A percentile compares a stretch with the other conserved stretches of the same genome.
phyloP scores from a whole-genome alignment of 2,329 filamentous ascomycete genomes.

The Talaromyces sp. region DNA sequence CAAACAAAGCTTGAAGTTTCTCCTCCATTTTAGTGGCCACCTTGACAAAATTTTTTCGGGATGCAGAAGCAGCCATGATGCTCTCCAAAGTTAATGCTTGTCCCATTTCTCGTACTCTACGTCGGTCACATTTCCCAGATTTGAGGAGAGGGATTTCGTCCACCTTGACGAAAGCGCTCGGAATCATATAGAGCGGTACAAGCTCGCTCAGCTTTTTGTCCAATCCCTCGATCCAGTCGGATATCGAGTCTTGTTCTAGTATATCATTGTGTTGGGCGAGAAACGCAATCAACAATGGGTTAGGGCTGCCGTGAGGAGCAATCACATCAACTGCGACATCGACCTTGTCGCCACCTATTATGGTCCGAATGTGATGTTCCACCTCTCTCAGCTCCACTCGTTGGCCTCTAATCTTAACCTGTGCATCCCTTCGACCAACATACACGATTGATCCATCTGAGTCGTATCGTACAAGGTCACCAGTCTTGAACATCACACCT shows the following conservation, averaged over 20 bases:
- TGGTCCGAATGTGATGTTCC: neutral
- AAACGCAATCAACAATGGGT: neutral
- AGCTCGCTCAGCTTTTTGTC: neutral
- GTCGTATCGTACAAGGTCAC: slow-evolving; percentile 20
- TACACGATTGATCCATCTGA: slow-evolving; percentile 21
- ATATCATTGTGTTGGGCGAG: neutral
- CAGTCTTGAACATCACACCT: slow-evolving; percentile 23
- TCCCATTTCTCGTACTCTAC: neutral
- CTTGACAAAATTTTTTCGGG: neutral
- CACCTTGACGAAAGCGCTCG: neutral
- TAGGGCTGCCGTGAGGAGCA: neutral
- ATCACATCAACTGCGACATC: slow-evolving; percentile 2
- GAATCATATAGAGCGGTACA: slow-evolving; percentile 7
- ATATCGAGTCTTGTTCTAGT: neutral
- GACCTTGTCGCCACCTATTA: neutral
- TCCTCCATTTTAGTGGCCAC: slow-evolving; percentile 11
- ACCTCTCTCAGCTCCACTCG: slow-evolving; percentile 49
- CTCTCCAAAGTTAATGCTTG: neutral
- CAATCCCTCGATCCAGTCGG: neutral
- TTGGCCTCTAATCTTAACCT: slow-evolving; percentile 57
- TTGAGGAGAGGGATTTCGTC: neutral
- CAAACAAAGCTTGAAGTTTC: slow-evolving; percentile 16
- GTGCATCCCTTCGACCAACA: slow-evolving; percentile 30
- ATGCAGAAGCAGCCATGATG: slow-evolving; percentile 14
- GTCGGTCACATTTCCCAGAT: slow-evolving; percentile 6